Conservation (phyloP, 2,329 filamentous ascomycete genomes). For the Botryotinia globosa region DNA sequence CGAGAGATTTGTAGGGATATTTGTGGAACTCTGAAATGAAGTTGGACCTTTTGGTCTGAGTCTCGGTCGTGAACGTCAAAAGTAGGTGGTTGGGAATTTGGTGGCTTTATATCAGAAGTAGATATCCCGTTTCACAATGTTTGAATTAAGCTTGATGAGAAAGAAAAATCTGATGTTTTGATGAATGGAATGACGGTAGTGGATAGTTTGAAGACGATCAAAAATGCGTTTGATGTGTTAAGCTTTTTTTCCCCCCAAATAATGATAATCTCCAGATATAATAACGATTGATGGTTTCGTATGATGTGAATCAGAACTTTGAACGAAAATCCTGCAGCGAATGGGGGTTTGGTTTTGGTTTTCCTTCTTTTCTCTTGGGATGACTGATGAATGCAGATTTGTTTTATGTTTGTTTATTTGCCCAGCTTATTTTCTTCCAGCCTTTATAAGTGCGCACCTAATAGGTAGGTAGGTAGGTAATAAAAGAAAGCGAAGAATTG, state of each 20-base stretch:
- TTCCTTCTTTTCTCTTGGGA: not conserved
- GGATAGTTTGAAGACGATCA: not conserved
- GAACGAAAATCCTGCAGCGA: not conserved
- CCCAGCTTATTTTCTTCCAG: not conserved
- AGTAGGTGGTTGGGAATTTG: conserved; percentile 16
- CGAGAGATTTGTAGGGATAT: conserved; percentile 11
- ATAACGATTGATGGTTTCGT: conserved; percentile 6
- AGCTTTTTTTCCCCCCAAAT: not conserved
- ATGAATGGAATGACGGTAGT: not conserved
- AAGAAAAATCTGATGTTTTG: not conserved
- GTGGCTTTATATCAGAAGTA: conserved; percentile 11
- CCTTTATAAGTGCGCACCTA: not conserved
- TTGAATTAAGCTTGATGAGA: conserved; percentile 9
- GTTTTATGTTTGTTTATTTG: not conserved
- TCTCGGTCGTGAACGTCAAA: conserved; percentile 9
- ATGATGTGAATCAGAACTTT: conserved; percentile 6
- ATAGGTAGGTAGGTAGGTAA: not conserved
- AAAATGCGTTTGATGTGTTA: not conserved
- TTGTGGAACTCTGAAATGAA: conserved; percentile 23
- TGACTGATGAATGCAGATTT: not conserved
- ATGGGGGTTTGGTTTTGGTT: not conserved
- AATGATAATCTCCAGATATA: not conserved
- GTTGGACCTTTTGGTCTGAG: conserved; percentile 3
- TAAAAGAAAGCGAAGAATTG: not conserved
- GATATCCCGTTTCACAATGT: conserved; percentile 13